Evolutionary conservation across 371 early-diverging fungal genomes (phyloP), one percentile per base, ranked within the genome.

Genomic region (Syncephalastrum sp.): DNA sequence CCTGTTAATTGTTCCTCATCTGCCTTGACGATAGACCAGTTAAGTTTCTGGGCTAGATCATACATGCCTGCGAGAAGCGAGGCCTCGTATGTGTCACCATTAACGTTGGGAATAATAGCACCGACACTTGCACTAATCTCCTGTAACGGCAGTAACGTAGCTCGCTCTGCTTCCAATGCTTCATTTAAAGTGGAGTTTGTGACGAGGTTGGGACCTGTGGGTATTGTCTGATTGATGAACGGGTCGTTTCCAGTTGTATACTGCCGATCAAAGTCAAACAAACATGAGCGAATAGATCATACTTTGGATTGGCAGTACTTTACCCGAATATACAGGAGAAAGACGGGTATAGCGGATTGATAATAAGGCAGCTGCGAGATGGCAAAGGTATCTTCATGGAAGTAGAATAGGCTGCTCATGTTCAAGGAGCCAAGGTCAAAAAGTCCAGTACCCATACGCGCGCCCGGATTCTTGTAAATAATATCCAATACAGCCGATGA

Each of bases 321-420:
- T 71, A 65, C 72, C 55, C 65, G 68, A 10, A 76, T 59, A 54
- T 60, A 54, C 54, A 60, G 42, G 13, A 70, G 67, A 23, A 81
- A 64, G 23, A 81, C 72, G 3, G 81, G 77, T 17, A 81, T 38
- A 1, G 70, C 74, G n/a, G 72, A 70, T 52, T 81, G 77, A 19
- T 74, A 68, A 27, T 78, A 81, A 0, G 79, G 79, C 2, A 78
- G 42, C 42, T 81, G 81, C 3, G 74, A 65, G 13, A 78, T 67
- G 8, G 73, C 68, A 8, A 66, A 63, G 0, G 62, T 66, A 42
- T 74, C 64, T 3, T 46, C 53, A 27, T 72, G 68, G 5, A 42
- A 19, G 14, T 60, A 60, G 59, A 81, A 70, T 8, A 70, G 25
- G 7, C 38, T 48, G 8, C 60, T 50, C 57, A 64, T 64, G 42